A percentile compares a stretch with the other conserved stretches of the same genome.
These are phyloP conservation scores for Aurantiochytrium sp. DNA, from an alignment of 108 stramenopile species.

Conservation along the genomic window DNA sequence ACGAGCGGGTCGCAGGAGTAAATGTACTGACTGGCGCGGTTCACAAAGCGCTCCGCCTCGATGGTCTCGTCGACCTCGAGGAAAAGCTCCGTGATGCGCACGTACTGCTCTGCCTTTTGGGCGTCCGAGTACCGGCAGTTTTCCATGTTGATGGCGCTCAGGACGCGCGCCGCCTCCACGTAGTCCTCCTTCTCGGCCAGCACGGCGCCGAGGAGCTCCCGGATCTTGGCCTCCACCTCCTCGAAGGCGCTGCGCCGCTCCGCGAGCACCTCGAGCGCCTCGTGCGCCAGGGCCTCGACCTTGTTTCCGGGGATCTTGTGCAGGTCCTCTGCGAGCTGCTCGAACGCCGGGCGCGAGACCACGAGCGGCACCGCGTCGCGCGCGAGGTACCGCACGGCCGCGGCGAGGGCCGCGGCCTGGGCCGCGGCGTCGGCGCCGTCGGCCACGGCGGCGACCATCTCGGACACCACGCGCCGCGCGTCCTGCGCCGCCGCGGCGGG, in stretches of 20 bases:
- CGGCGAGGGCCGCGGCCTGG: background rate
- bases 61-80: slow-evolving; percentile 43
- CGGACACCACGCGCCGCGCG: too few relatives aligned
- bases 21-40: slow-evolving; percentile 31
- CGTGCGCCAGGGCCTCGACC: background rate
- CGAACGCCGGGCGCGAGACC: background rate
- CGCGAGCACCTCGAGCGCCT: background rate
- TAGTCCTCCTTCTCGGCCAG: background rate
- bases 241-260: background rate
- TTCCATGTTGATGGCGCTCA: slow-evolving; percentile 27
- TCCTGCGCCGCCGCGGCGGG: too few relatives aligned
- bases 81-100: slow-evolving; percentile 39
- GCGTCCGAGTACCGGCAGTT: background rate
- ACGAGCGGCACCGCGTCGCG: background rate
- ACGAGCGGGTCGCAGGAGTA: background rate
- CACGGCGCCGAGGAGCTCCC: background rate
- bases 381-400: background rate
- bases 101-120: slow-evolving; percentile 40
- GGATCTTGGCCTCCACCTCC: background rate
- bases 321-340: background rate
- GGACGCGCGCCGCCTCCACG: background rate
- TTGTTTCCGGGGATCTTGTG: background rate
- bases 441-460: too few relatives aligned
- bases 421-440: background rate
- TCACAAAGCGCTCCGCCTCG: slow-evolving; percentile 43